phyloP scores from a whole-genome alignment of 2,329 filamentous ascomycete species.

The Didymella segeticola region DNA sequence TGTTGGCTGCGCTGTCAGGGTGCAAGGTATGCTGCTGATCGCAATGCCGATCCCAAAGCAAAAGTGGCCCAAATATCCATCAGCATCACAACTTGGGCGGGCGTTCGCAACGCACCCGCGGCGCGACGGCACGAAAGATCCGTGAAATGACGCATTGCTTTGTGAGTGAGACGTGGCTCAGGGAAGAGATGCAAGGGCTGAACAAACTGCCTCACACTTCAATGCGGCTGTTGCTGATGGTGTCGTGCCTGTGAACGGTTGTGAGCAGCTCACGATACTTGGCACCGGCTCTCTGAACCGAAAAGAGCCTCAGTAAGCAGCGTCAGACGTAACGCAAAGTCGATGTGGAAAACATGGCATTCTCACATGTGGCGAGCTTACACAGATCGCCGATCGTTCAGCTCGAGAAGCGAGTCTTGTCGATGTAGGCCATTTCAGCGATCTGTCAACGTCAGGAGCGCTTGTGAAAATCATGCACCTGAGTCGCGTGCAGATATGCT shows the following conservation, averaged over 20 bases:
- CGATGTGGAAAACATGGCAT: neutral
- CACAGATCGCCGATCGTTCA: constrained; percentile 9
- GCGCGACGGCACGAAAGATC: neutral
- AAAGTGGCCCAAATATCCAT: constrained; percentile 5
- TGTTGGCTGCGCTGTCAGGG: neutral
- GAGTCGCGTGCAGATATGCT: neutral
- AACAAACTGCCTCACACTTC: neutral
- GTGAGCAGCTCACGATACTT: constrained; percentile 4
- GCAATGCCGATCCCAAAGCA: constrained; percentile 10
- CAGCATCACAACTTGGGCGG: neutral
- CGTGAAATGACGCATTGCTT: neutral
- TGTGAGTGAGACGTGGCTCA: neutral
- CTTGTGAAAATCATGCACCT: neutral
- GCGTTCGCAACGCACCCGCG: neutral
- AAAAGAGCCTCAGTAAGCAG: constrained; percentile 17
- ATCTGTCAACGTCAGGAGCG: neutral
- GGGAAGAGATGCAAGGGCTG: neutral
- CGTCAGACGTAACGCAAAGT: neutral
- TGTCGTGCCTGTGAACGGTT: neutral
- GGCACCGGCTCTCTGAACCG: constrained; percentile 8
- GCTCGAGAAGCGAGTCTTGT: neutral
- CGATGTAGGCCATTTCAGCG: neutral
- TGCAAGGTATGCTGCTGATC: constrained; percentile 12
- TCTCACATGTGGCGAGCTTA: constrained; percentile 7
- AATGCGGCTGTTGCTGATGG: neutral